A percentile compares a stretch with the other conserved stretches of the same genome.
Evolutionary conservation across 2,329 filamentous ascomycete genomes (phyloP).

Genomic region (Dothistroma pini): DNA sequence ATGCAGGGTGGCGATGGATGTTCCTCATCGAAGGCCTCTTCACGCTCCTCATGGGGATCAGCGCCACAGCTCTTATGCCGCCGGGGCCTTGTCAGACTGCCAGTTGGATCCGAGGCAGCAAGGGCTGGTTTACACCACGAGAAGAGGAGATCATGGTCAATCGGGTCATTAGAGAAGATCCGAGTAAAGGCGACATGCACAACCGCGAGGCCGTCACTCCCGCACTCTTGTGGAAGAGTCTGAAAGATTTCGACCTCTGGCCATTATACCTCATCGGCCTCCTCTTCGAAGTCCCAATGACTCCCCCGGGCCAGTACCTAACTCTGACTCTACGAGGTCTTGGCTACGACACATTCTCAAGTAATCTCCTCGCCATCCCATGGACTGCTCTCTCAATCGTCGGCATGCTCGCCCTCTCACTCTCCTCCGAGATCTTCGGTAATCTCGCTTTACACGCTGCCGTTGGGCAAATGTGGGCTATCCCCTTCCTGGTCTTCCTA

Average conservation of each 20-base stretch:
- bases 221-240: conserved; percentile 47
- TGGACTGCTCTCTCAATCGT: conserved; percentile 17
- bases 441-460: conserved; percentile 48
- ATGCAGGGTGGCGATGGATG: conserved; percentile 46
- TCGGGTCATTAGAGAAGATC: conserved; percentile 60
- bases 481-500: conserved; percentile 38
- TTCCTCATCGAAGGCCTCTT: conserved; percentile 56
- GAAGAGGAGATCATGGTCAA: conserved; percentile 65
- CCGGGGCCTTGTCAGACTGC: conserved; percentile 61
- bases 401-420: conserved; percentile 46
- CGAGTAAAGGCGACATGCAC: conserved; percentile 58
- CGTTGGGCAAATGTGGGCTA: conserved; percentile 38
- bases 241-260: conserved; percentile 57
- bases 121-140: conserved; percentile 59
- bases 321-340: conserved; percentile 39
- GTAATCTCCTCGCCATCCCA: conserved; percentile 60
- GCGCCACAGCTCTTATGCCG: conserved; percentile 28
- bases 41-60: conserved; percentile 52
- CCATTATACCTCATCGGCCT: conserved; percentile 49
- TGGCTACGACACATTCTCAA: conserved; percentile 51
- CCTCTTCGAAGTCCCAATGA: conserved; percentile 44
- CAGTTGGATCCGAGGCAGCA: conserved; percentile 55
- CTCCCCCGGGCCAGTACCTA: conserved; percentile 45
- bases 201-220: conserved; percentile 54
- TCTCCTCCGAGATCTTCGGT: conserved; percentile 48